Conservation (phyloP, 2,329 filamentous ascomycete species). For the Neopestalotiopsis sp. region DNA sequence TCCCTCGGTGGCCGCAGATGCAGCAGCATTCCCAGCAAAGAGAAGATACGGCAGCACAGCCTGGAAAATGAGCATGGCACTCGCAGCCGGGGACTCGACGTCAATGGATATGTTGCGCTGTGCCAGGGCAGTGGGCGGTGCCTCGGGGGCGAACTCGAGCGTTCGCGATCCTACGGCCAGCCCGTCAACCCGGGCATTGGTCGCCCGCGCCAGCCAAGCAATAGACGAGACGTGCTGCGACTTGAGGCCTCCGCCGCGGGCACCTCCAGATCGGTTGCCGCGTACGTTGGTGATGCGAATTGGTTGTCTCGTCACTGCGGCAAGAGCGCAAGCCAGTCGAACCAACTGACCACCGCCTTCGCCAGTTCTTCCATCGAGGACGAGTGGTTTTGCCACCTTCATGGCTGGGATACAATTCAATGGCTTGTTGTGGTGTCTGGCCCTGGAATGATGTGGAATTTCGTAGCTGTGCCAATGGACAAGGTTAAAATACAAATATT, state of each 20-base stretch:
- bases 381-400: slow-evolving; percentile 35
- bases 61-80: slow-evolving; percentile 63
- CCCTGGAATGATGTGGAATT: background rate
- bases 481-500: background rate
- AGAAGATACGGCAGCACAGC: slow-evolving; percentile 65
- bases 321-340: slow-evolving; percentile 59
- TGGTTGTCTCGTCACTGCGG: slow-evolving; percentile 59
- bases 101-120: slow-evolving; percentile 54
- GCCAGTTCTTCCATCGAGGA: slow-evolving; percentile 61
- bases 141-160: slow-evolving; percentile 52
- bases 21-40: slow-evolving; percentile 44
- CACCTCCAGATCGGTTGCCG: slow-evolving; percentile 52
- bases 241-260: slow-evolving; percentile 54
- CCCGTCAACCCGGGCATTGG: slow-evolving; percentile 55
- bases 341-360: slow-evolving; percentile 69
- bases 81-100: slow-evolving; percentile 57
- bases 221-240: slow-evolving; percentile 65
- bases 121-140: slow-evolving; percentile 43
- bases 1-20: background rate
- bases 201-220: slow-evolving; percentile 57
- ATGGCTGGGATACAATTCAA: slow-evolving; percentile 9
- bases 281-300: slow-evolving; percentile 61
- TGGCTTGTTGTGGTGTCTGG: background rate
- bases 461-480: background rate
- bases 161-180: slow-evolving; percentile 56